These are phyloP conservation scores for Phytopythium litorale DNA, from an alignment of 352 stramenopile genomes.

Conservation along the genomic window DNA sequence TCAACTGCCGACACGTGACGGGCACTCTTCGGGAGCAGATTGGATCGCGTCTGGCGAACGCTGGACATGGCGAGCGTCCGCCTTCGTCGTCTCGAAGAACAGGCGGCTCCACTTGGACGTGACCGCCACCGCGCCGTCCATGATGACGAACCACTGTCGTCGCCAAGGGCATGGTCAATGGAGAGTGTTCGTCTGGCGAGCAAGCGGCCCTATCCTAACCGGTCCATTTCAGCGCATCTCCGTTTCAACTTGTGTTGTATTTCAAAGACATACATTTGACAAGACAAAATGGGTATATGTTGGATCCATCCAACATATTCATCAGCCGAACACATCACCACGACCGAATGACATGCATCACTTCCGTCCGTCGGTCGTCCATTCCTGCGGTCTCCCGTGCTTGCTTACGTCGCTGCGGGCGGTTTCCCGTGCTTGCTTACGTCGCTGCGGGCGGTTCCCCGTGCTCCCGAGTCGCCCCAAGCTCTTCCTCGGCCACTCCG, in stretches of 20 bases:
- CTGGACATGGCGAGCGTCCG: no score
- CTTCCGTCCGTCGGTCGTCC: neutral
- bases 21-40: no score
- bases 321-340: neutral
- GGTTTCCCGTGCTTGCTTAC: no score
- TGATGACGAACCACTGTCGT: constrained; percentile 59
- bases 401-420: neutral
- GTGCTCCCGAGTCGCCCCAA: neutral
- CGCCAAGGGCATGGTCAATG: no score
- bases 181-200: no score
- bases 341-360: neutral
- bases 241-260: neutral
- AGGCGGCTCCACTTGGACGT: constrained; percentile 49
- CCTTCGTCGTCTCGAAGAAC: constrained; percentile 43
- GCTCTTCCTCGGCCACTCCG: neutral
- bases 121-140: constrained; percentile 54
- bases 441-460: neutral
- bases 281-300: neutral
- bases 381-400: neutral
- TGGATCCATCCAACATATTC: neutral
- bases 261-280: neutral
- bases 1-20: no score
- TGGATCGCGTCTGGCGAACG: no score
- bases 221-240: neutral
- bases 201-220: neutral